These are phyloP conservation scores for Tolypocladium sp. DNA, from an alignment of 2,329 filamentous ascomycete genomes.

Conservation along the genomic window DNA sequence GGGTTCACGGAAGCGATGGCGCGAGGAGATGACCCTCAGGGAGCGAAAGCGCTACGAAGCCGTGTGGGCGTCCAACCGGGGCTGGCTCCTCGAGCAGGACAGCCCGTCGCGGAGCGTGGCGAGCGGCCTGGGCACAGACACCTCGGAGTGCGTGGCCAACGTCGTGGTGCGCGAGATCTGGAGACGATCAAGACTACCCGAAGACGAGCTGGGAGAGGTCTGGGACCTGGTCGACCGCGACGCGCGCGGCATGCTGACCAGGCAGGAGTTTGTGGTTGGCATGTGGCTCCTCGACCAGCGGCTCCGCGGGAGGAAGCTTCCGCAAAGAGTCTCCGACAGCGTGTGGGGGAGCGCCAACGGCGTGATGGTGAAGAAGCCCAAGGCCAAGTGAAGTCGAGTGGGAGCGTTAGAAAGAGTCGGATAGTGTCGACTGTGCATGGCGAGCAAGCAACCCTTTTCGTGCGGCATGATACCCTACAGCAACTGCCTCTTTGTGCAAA, in stretches of 20 bases:
- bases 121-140: constrained; percentile 12
- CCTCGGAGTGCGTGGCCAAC: constrained; percentile 50
- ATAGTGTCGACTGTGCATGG: neutral
- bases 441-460: neutral
- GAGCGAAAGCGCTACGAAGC: constrained; percentile 78
- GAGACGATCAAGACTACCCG: constrained; percentile 57
- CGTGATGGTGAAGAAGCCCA: constrained; percentile 27
- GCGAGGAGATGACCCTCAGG: constrained; percentile 60
- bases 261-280: constrained; percentile 72
- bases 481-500: neutral
- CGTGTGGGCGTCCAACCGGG: constrained; percentile 75
- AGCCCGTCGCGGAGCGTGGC: constrained; percentile 7
- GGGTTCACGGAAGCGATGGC: constrained; percentile 66
- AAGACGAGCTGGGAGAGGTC: constrained; percentile 62
- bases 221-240: constrained; percentile 64
- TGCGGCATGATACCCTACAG: neutral
- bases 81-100: constrained; percentile 33
- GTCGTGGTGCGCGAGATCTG: constrained; percentile 69
- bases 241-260: constrained; percentile 45
- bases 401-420: neutral
- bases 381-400: constrained; percentile 10
- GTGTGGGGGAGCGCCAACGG: constrained; percentile 64
- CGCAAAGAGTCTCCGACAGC: constrained; percentile 59
- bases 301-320: constrained; percentile 70
- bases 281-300: constrained; percentile 77